Evolutionary conservation across 306 rosid species (phyloP).

Genomic region (Pterocarpus santalinus): DNA sequence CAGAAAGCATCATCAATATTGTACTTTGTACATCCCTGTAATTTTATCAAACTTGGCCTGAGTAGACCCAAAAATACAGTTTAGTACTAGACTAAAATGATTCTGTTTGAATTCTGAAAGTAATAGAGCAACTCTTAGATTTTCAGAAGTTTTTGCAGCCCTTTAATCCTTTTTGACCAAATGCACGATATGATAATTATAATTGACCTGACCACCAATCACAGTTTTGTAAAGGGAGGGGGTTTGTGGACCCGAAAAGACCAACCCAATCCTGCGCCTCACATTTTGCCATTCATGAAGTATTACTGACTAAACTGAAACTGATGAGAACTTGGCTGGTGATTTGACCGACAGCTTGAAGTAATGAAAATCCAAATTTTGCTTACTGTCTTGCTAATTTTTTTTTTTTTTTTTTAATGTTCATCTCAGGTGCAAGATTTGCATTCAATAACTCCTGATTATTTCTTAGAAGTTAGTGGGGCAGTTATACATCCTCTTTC

Average conservation of each 20-base stretch:
- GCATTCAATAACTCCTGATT: slow-evolving; percentile 88
- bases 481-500: slow-evolving; percentile 97
- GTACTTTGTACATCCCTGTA: slow-evolving; percentile 24
- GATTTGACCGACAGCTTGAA: slow-evolving; percentile 21
- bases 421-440: slow-evolving; percentile 89
- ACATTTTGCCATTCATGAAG: slow-evolving; percentile 4
- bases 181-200: slow-evolving; percentile 17
- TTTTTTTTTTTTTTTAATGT: slow-evolving; percentile 11
- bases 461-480: slow-evolving; percentile 94
- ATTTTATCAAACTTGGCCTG: slow-evolving; percentile 6
- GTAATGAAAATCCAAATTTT: neutral
- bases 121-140: neutral
- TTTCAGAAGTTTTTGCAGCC: neutral
- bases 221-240: neutral
- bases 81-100: slow-evolving; percentile 3
- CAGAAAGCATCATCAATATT: slow-evolving; percentile 6
- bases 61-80: neutral
- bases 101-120: slow-evolving; percentile 8
- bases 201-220: neutral
- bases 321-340: slow-evolving; percentile 22
- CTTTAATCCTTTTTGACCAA: slow-evolving; percentile 18
- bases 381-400: slow-evolving; percentile 8
- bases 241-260: neutral
- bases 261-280: neutral
- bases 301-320: neutral